Base-by-base conservation (phyloP, 1,284 basidiomycete genomes). In the Cutaneotrichosporon sp. region DNA sequence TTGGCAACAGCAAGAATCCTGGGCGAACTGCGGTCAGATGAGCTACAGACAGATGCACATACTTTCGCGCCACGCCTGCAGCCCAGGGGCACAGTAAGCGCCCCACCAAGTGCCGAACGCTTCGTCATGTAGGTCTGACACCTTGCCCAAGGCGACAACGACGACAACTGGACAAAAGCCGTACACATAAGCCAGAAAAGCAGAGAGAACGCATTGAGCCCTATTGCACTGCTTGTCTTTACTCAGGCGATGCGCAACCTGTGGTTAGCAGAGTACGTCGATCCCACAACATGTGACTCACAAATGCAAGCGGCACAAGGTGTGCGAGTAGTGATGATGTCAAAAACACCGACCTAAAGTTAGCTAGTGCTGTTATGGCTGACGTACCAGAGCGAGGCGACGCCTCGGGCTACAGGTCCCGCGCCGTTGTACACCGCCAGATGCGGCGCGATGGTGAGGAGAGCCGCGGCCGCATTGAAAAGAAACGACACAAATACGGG, bases 31-130 rank as follows among this genome's bases (percentile, higher is more conserved):
- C 4, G 2, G 23, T 48, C 15, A 39, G 35, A 14, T 12, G 5
- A 17, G 7, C 12, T 4, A 5, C 18, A 15, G 21, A 26, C 15
- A 9, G 8, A 9, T 36, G 4, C 4, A 8, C 35, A 14, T 26
- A 38, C 45, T 30, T 15, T 13, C 23, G 2, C n/a, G 45, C 45
- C 45, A 46, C 21, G 8, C 5, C 13, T 9, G 8, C 10, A 46
- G 35, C 8, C 21, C 35, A 3, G 45, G 45, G 10, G 36, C 22
- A 21, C 45, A 46, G 22, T 46, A 46, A n/a, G 35, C 21, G 37
- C 46, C 46, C 46, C 46, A 48, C 46, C 46, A 48, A 10, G 17
- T 15, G 5, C 46, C 35, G 4, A 48, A 26, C 30, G n/a, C 43
- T 5, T 39, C 18, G n/a, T 48, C 21, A 3, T 23, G 21, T 15